Percentiles rank a stretch among this genome's conserved stretches.
These are phyloP conservation scores for Hymenoscyphus infarciens DNA, from an alignment of 2,329 filamentous ascomycete genomes.

Conservation along the genomic window DNA sequence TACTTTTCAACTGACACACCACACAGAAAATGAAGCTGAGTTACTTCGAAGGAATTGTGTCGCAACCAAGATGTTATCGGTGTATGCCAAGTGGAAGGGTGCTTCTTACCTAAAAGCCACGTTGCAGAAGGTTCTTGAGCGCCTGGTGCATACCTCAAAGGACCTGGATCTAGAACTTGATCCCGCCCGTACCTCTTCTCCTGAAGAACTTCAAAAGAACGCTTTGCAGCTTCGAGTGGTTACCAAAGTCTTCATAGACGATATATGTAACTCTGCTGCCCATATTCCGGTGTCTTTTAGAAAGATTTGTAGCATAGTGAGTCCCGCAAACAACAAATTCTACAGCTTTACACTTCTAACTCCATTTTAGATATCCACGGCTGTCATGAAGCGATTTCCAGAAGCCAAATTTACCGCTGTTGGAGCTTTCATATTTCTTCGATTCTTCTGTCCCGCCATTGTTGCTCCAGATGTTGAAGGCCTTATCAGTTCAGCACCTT, in stretches of 20 bases:
- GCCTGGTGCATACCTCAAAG: slow-evolving; percentile 62
- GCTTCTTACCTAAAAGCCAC: slow-evolving; percentile 59
- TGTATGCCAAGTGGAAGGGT: slow-evolving; percentile 71
- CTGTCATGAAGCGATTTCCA: slow-evolving; percentile 61
- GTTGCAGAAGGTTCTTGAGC: slow-evolving; percentile 63
- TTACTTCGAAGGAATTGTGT: slow-evolving; percentile 65
- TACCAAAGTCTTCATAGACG: slow-evolving; percentile 67
- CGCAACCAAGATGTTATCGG: slow-evolving; percentile 68
- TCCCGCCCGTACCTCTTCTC: slow-evolving; percentile 55
- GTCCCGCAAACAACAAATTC: slow-evolving; percentile 26
- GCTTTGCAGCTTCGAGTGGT: slow-evolving; percentile 63
- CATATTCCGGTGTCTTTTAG: slow-evolving; percentile 62
- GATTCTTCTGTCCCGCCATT: slow-evolving; percentile 70
- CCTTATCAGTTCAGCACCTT: slow-evolving; percentile 56
- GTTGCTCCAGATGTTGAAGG: slow-evolving; percentile 67
- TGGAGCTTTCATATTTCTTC: slow-evolving; percentile 66
- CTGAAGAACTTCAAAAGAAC: slow-evolving; percentile 64
- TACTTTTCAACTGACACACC: neutral
- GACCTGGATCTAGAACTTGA: slow-evolving; percentile 67
- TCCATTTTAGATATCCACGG: slow-evolving; percentile 51
- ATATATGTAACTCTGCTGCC: slow-evolving; percentile 60
- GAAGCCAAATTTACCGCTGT: slow-evolving; percentile 71
- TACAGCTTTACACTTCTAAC: slow-evolving; percentile 3
- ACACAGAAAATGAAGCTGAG: slow-evolving; percentile 61
- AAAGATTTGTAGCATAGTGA: slow-evolving; percentile 63